A percentile compares a stretch with the other conserved stretches of the same genome.
Conservation (phyloP, 2,329 filamentous ascomycete genomes). For the Pseudocercospora macadamiae region DNA sequence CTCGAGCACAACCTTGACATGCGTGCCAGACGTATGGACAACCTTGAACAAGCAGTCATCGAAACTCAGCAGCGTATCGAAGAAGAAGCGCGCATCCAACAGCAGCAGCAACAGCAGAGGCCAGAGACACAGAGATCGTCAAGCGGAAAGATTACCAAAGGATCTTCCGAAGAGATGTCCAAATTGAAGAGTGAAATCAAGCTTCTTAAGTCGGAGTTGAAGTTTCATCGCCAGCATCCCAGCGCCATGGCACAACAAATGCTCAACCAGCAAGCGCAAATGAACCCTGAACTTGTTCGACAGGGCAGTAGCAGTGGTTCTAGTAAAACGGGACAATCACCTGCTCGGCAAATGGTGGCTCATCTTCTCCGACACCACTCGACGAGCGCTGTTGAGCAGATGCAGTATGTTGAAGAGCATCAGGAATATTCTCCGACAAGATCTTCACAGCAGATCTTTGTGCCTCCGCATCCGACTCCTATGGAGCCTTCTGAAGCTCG, state of each 20-base stretch:
- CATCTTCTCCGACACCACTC: constrained; percentile 60
- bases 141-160: constrained; percentile 44
- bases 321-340: constrained; percentile 23
- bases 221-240: constrained; percentile 61
- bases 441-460: constrained; percentile 52
- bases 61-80: constrained; percentile 52
- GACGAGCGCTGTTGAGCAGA: constrained; percentile 53
- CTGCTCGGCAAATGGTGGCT: constrained; percentile 50
- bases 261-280: constrained; percentile 34
- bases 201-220: constrained; percentile 62
- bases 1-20: constrained; percentile 80
- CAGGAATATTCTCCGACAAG: constrained; percentile 12
- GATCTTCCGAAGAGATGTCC: constrained; percentile 58
- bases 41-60: constrained; percentile 77
- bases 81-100: constrained; percentile 21
- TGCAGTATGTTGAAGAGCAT: constrained; percentile 25
- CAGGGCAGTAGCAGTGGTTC: constrained; percentile 24
- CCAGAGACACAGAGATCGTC: constrained; percentile 38
- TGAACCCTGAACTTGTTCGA: constrained; percentile 26
- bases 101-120: constrained; percentile 22
- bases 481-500: constrained; percentile 65
- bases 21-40: constrained; percentile 82
- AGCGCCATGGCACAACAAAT: constrained; percentile 38
- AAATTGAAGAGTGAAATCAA: constrained; percentile 65
- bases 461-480: constrained; percentile 38